Evolutionary conservation across 305 asterid genomes (phyloP).

Genomic region (Euphrasia arctica): DNA sequence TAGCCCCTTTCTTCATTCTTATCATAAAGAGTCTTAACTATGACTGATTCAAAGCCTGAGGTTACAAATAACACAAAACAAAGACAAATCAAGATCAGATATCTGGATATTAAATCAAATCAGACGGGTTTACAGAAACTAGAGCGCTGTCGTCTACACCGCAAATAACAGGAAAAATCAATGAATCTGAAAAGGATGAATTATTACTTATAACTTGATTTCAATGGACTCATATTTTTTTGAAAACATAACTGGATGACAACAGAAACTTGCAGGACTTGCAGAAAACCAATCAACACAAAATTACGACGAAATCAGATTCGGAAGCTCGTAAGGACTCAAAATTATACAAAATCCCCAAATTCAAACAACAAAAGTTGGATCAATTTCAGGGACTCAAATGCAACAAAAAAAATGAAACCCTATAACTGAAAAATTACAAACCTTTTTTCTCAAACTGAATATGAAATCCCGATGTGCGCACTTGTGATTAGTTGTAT

Average conservation of each 20-base stretch:
- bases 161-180: too few species aligned
- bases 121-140: too few species aligned
- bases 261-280: not conserved
- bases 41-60: conserved; percentile 39
- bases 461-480: conserved; percentile 24
- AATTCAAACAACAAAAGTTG: conserved; percentile 16
- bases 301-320: conserved; percentile 24
- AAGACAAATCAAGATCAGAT: conserved; percentile 20
- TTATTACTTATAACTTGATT: too few species aligned
- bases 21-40: conserved; percentile 26
- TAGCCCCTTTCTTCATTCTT: conserved; percentile 62
- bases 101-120: not conserved
- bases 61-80: conserved; percentile 15
- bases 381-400: conserved; percentile 36
- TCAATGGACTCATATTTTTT: too few species aligned
- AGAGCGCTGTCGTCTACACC: too few species aligned
- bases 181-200: too few species aligned
- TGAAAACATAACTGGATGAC: not conserved
- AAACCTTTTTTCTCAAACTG: conserved; percentile 47
- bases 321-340: conserved; percentile 13
- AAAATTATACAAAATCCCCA: conserved; percentile 37
- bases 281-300: not conserved
- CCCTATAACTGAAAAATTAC: conserved; percentile 34
- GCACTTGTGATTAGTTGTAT: conserved; percentile 30
- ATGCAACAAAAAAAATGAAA: conserved; percentile 26